A percentile compares a stretch with the other conserved stretches of the same genome.
These are phyloP conservation scores for Rhodofomes roseus DNA, from an alignment of 1,284 basidiomycete genomes.

Conservation along the genomic window DNA sequence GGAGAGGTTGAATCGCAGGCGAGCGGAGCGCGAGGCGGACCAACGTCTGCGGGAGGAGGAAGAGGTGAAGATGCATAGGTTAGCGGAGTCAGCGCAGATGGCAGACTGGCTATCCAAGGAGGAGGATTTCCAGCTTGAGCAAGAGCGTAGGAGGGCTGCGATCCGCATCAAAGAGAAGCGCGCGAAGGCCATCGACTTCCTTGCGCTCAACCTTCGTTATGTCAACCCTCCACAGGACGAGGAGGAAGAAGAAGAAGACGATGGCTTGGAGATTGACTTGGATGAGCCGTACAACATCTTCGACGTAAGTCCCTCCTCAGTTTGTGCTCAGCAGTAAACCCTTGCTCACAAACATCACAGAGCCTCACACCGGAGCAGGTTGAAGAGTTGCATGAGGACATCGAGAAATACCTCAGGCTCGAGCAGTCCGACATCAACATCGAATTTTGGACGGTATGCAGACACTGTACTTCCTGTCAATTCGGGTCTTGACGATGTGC, in stretches of 20 bases:
- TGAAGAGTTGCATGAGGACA: constrained; percentile 92
- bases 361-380: constrained; percentile 87
- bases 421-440: constrained; percentile 85
- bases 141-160: constrained; percentile 86
- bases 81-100: constrained; percentile 96
- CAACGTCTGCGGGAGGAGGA: constrained; percentile 89
- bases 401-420: constrained; percentile 86
- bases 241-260: constrained; percentile 63
- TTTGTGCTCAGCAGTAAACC: neutral
- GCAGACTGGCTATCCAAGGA: constrained; percentile 97
- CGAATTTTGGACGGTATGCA: constrained; percentile 93
- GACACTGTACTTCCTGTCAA: neutral
- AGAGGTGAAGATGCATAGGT: constrained; percentile 80
- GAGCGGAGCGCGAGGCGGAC: constrained; percentile 92
- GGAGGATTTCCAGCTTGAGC: constrained; percentile 95
- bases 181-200: constrained; percentile 93
- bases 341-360: constrained; percentile 36
- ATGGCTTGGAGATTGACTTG: constrained; percentile 94
- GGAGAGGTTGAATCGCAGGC: constrained; percentile 84
- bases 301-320: constrained; percentile 55
- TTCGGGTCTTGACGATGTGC: constrained; percentile 1
- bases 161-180: constrained; percentile 95
- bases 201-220: constrained; percentile 91
- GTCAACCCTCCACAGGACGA: constrained; percentile 66
- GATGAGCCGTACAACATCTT: constrained; percentile 98